A percentile compares a stretch with the other conserved stretches of the same genome.
These are phyloP conservation scores for Rhazya stricta DNA, from an alignment of 257 asterid genomes.

Conservation along the genomic window DNA sequence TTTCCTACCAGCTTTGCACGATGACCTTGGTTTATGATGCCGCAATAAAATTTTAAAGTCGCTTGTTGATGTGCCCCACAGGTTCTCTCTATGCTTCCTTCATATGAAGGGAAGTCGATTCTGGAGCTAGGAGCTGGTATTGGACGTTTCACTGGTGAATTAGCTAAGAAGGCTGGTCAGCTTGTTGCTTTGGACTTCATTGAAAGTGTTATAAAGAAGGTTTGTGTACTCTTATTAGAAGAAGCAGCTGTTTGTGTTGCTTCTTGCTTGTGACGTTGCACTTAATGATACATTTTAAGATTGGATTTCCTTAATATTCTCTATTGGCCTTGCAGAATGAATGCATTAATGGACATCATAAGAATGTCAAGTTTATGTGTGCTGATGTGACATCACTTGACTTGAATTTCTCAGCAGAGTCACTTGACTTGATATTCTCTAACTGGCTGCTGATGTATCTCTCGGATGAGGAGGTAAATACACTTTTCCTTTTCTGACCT, in stretches of 20 bases:
- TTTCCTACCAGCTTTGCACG: background rate
- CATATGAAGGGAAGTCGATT: constrained; percentile 70
- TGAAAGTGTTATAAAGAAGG: constrained; percentile 81
- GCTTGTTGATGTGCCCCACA: constrained; percentile 18
- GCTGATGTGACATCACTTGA: constrained; percentile 89
- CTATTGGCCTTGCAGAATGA: constrained; percentile 55
- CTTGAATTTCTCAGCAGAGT: constrained; percentile 61
- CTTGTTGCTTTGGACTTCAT: constrained; percentile 84
- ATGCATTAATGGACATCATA: constrained; percentile 51
- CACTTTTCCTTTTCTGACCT: constrained; percentile 7
- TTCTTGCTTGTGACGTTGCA: background rate
- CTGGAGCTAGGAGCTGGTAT: constrained; percentile 99
- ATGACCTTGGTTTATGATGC: background rate
- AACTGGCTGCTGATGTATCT: constrained; percentile 98
- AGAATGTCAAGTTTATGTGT: constrained; percentile 75
- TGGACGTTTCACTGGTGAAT: constrained; percentile 94
- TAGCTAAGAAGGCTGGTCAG: constrained; percentile 66
- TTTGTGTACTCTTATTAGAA: constrained; percentile 14
- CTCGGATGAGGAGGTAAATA: constrained; percentile 78
- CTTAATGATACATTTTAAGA: background rate
- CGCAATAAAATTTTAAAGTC: background rate
- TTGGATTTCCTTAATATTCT: background rate
- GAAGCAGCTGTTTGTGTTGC: background rate
- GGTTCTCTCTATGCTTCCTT: constrained; percentile 88
- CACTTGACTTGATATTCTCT: constrained; percentile 78